These are phyloP conservation scores for Craspedostauros australis DNA, from an alignment of 108 stramenopile species.

Conservation along the genomic window DNA sequence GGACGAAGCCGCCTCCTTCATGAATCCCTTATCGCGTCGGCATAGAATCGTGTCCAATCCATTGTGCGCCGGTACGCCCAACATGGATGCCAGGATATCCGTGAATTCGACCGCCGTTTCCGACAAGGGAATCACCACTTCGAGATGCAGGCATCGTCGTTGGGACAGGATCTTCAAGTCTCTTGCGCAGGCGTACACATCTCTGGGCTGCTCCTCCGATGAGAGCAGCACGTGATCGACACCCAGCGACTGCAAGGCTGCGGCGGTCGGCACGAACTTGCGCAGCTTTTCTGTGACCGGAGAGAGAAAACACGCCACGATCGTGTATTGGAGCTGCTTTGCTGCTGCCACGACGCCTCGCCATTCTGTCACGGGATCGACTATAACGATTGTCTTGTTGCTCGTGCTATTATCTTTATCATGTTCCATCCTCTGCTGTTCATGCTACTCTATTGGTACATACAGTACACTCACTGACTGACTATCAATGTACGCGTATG, in stretches of 20 bases:
- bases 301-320: conserved; percentile 14
- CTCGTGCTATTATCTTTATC: too few relatives aligned
- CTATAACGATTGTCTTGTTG: conserved; percentile 13
- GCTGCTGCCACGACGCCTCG: conserved; percentile 14
- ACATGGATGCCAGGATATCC: conserved; percentile 37
- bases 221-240: conserved; percentile 5
- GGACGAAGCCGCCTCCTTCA: conserved; percentile 49
- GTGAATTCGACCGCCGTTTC: conserved; percentile 38
- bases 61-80: conserved; percentile 38
- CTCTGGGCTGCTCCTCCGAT: conserved; percentile 5
- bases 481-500: too few relatives aligned
- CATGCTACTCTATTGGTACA: too few relatives aligned
- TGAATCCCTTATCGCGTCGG: conserved; percentile 50
- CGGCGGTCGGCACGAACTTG: conserved; percentile 8
- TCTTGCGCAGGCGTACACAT: conserved; percentile 8
- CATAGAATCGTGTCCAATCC: conserved; percentile 34
- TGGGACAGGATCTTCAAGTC: conserved; percentile 1
- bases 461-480: too few relatives aligned
- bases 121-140: conserved; percentile 26
- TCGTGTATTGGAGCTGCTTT: neutral
- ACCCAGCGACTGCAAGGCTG: conserved; percentile 3
- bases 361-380: conserved; percentile 27
- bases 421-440: too few relatives aligned
- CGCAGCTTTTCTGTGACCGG: neutral
- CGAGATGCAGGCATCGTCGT: neutral